A percentile compares a stretch with the other conserved stretches of the same genome.
Conservation (phyloP, 2,329 filamentous ascomycete genomes). For the Colletotrichum camelliae region DNA sequence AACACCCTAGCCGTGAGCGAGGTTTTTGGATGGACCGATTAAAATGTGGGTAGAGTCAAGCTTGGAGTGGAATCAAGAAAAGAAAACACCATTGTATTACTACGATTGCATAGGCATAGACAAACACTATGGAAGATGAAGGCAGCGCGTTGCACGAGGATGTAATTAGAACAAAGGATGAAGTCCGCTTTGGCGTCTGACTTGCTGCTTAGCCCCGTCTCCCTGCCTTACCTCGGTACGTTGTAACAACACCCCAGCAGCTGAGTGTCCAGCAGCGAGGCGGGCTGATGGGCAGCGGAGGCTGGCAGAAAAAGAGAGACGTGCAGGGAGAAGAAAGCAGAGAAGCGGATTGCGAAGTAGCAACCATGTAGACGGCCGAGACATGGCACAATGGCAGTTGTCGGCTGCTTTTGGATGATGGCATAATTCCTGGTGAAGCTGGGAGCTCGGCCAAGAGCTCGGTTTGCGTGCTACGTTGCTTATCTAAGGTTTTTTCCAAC, state of each 20-base stretch:
- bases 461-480: background rate
- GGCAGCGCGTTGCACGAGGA: background rate
- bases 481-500: background rate
- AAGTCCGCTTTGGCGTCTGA: slow-evolving; percentile 10
- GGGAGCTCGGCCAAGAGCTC: slow-evolving; percentile 1
- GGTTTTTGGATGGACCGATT: slow-evolving; percentile 82
- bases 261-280: background rate
- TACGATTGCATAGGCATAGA: background rate
- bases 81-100: background rate
- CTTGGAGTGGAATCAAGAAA: background rate
- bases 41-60: background rate
- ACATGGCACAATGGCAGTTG: slow-evolving; percentile 1
- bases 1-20: slow-evolving; percentile 82
- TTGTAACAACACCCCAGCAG: background rate
- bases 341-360: background rate
- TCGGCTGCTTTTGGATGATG: background rate
- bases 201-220: background rate
- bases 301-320: background rate
- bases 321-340: background rate
- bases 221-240: slow-evolving; percentile 9
- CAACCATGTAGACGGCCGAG: background rate
- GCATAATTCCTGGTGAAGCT: background rate
- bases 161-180: slow-evolving; percentile 5
- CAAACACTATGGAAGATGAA: background rate
- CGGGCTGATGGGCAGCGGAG: background rate